Conservation (phyloP, 192 early-diverging fungal genomes). For the Coemansia sp. region DNA sequence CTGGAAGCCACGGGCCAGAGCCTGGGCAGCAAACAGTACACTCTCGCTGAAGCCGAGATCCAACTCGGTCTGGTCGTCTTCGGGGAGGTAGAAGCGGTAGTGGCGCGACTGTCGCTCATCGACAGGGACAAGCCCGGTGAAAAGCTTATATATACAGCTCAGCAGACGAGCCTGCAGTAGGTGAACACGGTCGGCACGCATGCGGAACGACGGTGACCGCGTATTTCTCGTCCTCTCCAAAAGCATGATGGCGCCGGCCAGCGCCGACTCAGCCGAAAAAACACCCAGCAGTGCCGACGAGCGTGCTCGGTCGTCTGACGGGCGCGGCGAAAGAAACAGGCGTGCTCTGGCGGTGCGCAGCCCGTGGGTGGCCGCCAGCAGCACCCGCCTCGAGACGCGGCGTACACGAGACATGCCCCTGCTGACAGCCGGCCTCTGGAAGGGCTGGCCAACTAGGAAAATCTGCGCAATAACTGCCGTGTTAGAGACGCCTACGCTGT, state of each 20-base stretch:
- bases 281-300: constrained; percentile 15
- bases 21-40: constrained; percentile 71
- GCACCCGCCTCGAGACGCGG: constrained; percentile 25
- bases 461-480: constrained; percentile 35
- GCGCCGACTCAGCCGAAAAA: constrained; percentile 30
- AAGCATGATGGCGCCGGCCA: constrained; percentile 24
- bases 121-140: constrained; percentile 46
- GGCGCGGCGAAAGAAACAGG: constrained; percentile 1
- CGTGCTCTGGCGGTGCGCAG: constrained; percentile 8
- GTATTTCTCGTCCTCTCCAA: constrained; percentile 28
- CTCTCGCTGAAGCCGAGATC: constrained; percentile 67
- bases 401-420: constrained; percentile 23
- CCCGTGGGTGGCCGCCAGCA: constrained; percentile 8
- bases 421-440: not conserved
- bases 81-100: constrained; percentile 60
- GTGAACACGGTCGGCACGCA: constrained; percentile 62
- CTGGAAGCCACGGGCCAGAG: constrained; percentile 61
- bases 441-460: constrained; percentile 39
- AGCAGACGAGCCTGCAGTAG: constrained; percentile 57
- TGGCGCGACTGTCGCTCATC: constrained; percentile 49
- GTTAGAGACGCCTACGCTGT: constrained; percentile 18
- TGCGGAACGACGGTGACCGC: constrained; percentile 35
- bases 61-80: constrained; percentile 69
- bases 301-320: not conserved
- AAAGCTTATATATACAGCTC: constrained; percentile 55